phyloP scores from a whole-genome alignment of 495 filamentous ascomycete genomes.

The Neurospora sp. region DNA sequence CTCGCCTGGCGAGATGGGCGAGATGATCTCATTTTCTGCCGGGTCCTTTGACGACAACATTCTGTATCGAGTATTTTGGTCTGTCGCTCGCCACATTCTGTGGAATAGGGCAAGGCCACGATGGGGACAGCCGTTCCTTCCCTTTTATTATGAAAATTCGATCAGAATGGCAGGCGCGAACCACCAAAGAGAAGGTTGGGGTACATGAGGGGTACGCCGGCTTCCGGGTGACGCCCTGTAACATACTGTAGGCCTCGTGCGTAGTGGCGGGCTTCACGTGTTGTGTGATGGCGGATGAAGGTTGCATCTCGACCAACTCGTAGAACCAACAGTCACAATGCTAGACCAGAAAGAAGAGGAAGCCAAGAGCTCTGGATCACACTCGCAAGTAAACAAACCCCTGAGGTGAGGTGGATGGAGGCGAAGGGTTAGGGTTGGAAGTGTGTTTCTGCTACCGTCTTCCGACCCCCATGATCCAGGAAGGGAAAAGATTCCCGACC shows the following conservation, averaged over 20 bases:
- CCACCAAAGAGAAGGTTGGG: neutral
- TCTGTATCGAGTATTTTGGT: neutral
- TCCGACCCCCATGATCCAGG: neutral
- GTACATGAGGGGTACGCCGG: neutral
- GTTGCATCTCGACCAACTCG: neutral
- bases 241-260: neutral
- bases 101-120: neutral
- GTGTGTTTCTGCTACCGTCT: neutral
- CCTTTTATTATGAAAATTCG: neutral
- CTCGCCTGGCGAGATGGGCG: neutral
- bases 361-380: neutral
- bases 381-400: neutral
- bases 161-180: neutral
- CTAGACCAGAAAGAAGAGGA: neutral
- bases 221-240: neutral
- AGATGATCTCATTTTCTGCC: neutral
- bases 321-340: neutral
- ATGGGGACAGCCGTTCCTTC: neutral
- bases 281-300: neutral
- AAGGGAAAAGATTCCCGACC: neutral
- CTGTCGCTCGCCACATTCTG: neutral
- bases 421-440: neutral
- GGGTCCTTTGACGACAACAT: neutral
- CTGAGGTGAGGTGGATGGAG: neutral
- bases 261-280: neutral